A percentile compares a stretch with the other conserved stretches of the same genome.
These are phyloP conservation scores for Zizania palustris DNA, from an alignment of 202 grass and related monocot species.

Conservation along the genomic window DNA sequence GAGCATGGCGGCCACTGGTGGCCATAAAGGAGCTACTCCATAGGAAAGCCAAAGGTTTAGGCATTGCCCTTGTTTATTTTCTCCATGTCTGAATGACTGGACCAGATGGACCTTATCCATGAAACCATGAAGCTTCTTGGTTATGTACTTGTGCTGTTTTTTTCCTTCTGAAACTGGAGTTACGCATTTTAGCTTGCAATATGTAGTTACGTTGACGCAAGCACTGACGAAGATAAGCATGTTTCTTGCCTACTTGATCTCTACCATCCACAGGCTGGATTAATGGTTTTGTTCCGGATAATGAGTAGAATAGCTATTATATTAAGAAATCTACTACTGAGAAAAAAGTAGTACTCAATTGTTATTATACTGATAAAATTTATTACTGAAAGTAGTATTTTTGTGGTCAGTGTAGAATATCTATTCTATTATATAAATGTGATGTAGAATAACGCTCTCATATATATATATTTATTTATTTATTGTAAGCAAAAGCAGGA, in stretches of 20 bases:
- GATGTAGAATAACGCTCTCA: too few species aligned
- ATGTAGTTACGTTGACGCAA: neutral
- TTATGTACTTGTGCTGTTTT: neutral
- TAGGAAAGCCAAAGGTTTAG: slow-evolving; percentile 33
- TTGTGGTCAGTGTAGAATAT: too few species aligned
- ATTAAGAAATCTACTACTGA: too few species aligned
- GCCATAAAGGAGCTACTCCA: slow-evolving; percentile 32
- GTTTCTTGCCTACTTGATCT: neutral
- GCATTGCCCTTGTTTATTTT: neutral
- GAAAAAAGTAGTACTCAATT: too few species aligned
- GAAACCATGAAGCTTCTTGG: slow-evolving; percentile 12
- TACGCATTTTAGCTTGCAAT: neutral
- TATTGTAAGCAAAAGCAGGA: slow-evolving; percentile 21
- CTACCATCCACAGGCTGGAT: slow-evolving; percentile 42
- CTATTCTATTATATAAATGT: too few species aligned
- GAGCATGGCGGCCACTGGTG: slow-evolving; percentile 39
- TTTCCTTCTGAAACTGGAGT: neutral
- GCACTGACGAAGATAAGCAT: neutral
- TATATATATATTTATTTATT: too few species aligned
- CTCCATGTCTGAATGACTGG: slow-evolving; percentile 27
- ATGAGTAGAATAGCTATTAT: too few species aligned
- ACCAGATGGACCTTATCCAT: slow-evolving; percentile 41
- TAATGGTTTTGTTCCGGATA: slow-evolving; percentile 30
- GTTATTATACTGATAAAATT: too few species aligned
- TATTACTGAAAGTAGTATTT: too few species aligned